phyloP scores from a whole-genome alignment of 805 yeast genomes.

The Torulaspora gathmanii region DNA sequence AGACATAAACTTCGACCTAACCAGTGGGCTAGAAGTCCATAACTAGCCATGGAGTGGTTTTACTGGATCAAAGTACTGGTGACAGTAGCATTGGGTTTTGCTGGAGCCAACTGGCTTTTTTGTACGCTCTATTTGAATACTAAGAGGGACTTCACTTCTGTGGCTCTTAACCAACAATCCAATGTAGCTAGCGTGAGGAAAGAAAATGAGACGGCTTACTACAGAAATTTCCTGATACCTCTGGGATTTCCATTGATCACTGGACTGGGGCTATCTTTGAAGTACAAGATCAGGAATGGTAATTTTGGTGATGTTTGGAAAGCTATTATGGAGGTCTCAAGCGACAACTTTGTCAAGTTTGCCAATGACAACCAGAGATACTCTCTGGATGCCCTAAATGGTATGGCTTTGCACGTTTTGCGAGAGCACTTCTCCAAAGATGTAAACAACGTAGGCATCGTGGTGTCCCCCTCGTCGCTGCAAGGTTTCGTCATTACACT shows the following conservation, averaged over 20 bases:
- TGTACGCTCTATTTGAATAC: conserved; percentile 24
- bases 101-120: conserved; percentile 18
- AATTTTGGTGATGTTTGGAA: conserved; percentile 71
- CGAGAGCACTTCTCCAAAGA: conserved; percentile 10
- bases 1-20: not conserved
- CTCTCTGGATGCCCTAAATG: conserved; percentile 21
- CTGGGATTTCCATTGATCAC: conserved; percentile 63
- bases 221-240: conserved; percentile 70
- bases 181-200: conserved; percentile 59
- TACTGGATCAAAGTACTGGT: conserved; percentile 12
- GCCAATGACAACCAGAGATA: conserved; percentile 21
- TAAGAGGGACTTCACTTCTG: conserved; percentile 51
- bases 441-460: conserved; percentile 29
- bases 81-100: conserved; percentile 10
- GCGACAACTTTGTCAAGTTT: conserved; percentile 20
- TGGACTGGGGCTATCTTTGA: conserved; percentile 61
- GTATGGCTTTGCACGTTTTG: conserved; percentile 21
- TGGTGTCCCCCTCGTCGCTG: conserved; percentile 27
- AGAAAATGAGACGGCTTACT: conserved; percentile 65
- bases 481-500: conserved; percentile 40
- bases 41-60: conserved; percentile 11
- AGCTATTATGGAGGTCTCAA: conserved; percentile 38
- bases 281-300: conserved; percentile 68
- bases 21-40: not conserved
- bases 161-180: conserved; percentile 61